Evolutionary conservation across 805 yeast genomes (phyloP), one percentile per base, ranked within the genome.

Genomic region (Danielia oregonensis): DNA sequence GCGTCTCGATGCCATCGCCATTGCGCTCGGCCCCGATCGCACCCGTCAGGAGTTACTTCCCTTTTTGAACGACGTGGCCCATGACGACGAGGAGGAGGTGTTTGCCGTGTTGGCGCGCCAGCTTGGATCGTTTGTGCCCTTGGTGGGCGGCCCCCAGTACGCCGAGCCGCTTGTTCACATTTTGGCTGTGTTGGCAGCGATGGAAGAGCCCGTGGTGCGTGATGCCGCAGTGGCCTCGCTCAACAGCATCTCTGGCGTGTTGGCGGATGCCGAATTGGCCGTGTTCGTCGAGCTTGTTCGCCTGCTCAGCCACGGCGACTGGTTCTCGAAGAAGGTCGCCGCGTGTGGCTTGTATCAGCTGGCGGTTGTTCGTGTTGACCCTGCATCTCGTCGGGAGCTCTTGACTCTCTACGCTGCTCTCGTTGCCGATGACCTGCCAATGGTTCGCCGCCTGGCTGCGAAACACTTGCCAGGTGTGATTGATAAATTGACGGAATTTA

Each of bases 81-180:
- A 86, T 46, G 99, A 93, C 51, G 99, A 94, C 58, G 99, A 93
- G 63, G 99, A 93, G 61, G 99, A 93, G 63, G 96, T 93, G 5
- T 82, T 91, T 61, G 86, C 96, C 2, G 91, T 88, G 14, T 73
- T 94, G 43, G 97, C 97, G 3, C 86, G 83, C 49, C 91, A 89
- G 67, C 66, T 93, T 49, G 95, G 95, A 14, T 76, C 77, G 37
- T 91, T 93, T 58, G 79, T 88, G 23, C 95, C 96, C 4, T 76
- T 79, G 40, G 79, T 93, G 37, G 99, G 98, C 30, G 98, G 98
- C 24, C 69, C 64, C 40, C 55, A 56, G 33, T 37, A 67, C 62
- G 78, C 59, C 76, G 86, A 42, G 46, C 68, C 70, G 2, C 59
- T 68, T 46, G 61, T 78, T 39, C 72, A 75, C 36, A 79, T 87